These are phyloP conservation scores for Sclerotinia subarctica DNA, from an alignment of 2,329 filamentous ascomycete species.

Conservation along the genomic window DNA sequence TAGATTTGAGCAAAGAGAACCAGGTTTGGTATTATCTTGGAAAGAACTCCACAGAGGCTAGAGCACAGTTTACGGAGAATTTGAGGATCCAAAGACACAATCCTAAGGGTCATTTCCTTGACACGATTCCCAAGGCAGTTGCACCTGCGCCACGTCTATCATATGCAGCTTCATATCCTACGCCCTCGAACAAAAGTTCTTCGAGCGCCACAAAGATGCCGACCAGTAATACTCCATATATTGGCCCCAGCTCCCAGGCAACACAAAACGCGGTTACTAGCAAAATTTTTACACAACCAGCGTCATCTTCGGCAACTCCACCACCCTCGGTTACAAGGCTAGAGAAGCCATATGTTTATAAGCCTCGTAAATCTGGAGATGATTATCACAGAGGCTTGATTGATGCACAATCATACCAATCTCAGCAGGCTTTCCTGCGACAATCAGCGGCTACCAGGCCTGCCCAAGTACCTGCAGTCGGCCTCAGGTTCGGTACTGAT, in stretches of 20 bases:
- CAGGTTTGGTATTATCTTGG: slow-evolving; percentile 89
- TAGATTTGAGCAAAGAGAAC: slow-evolving; percentile 69
- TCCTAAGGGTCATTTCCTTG: slow-evolving; percentile 67
- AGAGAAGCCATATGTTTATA: slow-evolving; percentile 54
- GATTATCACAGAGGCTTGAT: slow-evolving; percentile 31
- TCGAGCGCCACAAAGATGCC: slow-evolving; percentile 37
- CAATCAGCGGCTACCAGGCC: slow-evolving; percentile 27
- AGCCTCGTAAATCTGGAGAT: slow-evolving; percentile 40
- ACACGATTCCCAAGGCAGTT: slow-evolving; percentile 58
- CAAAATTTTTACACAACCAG: slow-evolving; percentile 29
- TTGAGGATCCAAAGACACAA: slow-evolving; percentile 58
- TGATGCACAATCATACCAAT: slow-evolving; percentile 37
- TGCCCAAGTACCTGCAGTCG: slow-evolving; percentile 23
- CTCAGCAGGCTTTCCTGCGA: slow-evolving; percentile 38
- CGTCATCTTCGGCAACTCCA: slow-evolving; percentile 28
- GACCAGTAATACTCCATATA: slow-evolving; percentile 5
- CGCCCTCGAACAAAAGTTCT: slow-evolving; percentile 28
- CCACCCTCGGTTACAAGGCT: slow-evolving; percentile 33
- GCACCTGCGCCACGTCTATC: slow-evolving; percentile 42
- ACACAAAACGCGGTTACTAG: not conserved
- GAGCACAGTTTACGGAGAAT: slow-evolving; percentile 86
- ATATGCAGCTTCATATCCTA: slow-evolving; percentile 37
- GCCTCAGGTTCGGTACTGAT: slow-evolving; percentile 37
- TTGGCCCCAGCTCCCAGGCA: not conserved
- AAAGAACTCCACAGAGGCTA: slow-evolving; percentile 81